These are phyloP conservation scores for Mesotaenium endlicherianum DNA, from an alignment of 139 green algal genomes.

Conservation along the genomic window DNA sequence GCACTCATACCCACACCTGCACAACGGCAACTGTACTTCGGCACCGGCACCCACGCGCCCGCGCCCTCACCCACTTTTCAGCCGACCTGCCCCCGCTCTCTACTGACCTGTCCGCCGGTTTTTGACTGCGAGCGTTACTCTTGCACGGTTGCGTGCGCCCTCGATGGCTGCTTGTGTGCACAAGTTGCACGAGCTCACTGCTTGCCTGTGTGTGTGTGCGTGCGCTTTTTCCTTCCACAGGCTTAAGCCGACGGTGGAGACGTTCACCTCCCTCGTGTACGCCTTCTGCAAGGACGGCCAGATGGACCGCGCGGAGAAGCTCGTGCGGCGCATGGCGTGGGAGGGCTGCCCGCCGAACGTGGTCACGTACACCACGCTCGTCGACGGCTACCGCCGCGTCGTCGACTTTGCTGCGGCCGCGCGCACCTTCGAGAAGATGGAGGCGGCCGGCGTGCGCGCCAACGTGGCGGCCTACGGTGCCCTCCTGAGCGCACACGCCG, in stretches of 20 bases:
- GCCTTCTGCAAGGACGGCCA: not conserved
- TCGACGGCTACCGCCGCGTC: not conserved
- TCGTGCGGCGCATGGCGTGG: constrained; percentile 2
- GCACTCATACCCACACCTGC: not conserved
- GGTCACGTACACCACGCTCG: not conserved
- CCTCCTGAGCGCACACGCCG: not conserved
- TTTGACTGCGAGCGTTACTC: no score
- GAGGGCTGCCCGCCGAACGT: not conserved
- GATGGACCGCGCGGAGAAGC: not conserved
- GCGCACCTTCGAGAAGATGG: not conserved
- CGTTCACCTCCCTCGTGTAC: not conserved
- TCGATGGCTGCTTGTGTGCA: no score
- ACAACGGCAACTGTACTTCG: not conserved
- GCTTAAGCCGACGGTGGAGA: not conserved
- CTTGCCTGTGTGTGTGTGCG: no score
- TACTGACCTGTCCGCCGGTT: not conserved
- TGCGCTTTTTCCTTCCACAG: no score
- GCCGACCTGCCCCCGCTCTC: not conserved
- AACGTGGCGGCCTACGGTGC: not conserved
- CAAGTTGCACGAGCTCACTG: no score
- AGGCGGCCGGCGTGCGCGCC: not conserved
- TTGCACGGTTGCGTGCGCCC: no score
- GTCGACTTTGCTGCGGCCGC: not conserved
- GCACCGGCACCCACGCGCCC: not conserved
- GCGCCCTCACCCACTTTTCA: not conserved